A percentile compares a stretch with the other conserved stretches of the same genome.
Conservation (phyloP, 495 filamentous ascomycete species). For the Penicillium ochrochloron region DNA sequence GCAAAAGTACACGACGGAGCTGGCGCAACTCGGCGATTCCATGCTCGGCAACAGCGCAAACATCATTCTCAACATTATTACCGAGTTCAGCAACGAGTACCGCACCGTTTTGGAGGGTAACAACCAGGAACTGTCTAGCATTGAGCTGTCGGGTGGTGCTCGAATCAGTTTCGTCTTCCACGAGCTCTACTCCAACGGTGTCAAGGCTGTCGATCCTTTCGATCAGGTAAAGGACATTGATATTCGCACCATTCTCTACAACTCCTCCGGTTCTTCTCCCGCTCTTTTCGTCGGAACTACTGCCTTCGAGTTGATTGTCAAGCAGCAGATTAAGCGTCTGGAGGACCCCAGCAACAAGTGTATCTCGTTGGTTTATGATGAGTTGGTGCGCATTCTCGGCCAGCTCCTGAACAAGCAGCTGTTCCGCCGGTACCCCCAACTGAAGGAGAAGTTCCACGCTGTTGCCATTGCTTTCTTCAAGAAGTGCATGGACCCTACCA, state of each 20-base stretch:
- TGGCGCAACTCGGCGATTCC: conserved; percentile 84
- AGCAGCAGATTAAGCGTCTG: conserved; percentile 95
- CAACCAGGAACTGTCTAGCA: conserved; percentile 91
- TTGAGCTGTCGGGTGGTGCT: conserved; percentile 93
- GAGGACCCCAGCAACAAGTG: conserved; percentile 98
- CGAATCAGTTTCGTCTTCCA: conserved; percentile 99
- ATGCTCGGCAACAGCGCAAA: conserved; percentile 96
- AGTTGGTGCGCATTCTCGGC: conserved; percentile 92
- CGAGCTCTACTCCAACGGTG: conserved; percentile 95
- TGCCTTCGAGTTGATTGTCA: conserved; percentile 97
- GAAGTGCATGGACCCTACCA: conserved; percentile 95
- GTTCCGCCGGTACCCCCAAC: conserved; percentile 86
- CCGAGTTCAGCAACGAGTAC: conserved; percentile 97
- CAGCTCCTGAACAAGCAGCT: conserved; percentile 87
- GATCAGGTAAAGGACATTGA: conserved; percentile 97
- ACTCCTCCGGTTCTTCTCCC: conserved; percentile 96
- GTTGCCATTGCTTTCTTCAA: conserved; percentile 98
- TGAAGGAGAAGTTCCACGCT: conserved; percentile 96
- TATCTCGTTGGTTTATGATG: conserved; percentile 95
- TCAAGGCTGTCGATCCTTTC: conserved; percentile 98
- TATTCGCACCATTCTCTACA: conserved; percentile 95
- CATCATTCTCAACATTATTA: conserved; percentile 97
- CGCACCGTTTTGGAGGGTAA: conserved; percentile 95
- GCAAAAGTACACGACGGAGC: conserved; percentile 86
- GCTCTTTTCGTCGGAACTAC: conserved; percentile 97